Percentiles rank a stretch among this genome's conserved stretches.
These are phyloP conservation scores for Globisporangium canariense DNA, from an alignment of 352 stramenopile genomes.

Conservation along the genomic window DNA sequence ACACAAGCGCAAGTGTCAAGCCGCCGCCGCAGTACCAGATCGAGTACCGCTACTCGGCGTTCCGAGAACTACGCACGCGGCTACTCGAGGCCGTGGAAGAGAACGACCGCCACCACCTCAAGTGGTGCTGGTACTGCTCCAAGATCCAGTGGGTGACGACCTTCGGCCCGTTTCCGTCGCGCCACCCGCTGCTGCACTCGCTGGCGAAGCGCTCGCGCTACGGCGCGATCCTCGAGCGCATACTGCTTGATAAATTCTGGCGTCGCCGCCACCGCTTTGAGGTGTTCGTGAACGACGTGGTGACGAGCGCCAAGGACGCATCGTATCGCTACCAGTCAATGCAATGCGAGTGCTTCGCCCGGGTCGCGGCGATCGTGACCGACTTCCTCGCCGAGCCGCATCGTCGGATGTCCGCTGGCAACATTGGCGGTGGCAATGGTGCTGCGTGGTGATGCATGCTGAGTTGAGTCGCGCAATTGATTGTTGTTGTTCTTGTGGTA, in stretches of 20 bases:
- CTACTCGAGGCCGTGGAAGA: constrained; percentile 26
- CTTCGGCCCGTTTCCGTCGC: constrained; percentile 43
- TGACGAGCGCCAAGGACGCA: constrained; percentile 41
- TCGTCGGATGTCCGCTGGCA: constrained; percentile 1
- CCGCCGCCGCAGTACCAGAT: constrained; percentile 31
- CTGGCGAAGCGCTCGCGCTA: constrained; percentile 19
- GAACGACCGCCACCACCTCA: constrained; percentile 32
- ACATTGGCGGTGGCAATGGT: background rate
- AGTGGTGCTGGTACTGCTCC: constrained; percentile 60
- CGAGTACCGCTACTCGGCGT: constrained; percentile 51
- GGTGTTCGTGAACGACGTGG: constrained; percentile 42
- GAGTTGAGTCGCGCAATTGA: background rate
- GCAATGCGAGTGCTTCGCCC: constrained; percentile 45
- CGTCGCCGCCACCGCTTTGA: constrained; percentile 30
- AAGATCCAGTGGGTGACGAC: constrained; percentile 37
- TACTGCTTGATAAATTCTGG: constrained; percentile 18
- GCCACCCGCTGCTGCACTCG: constrained; percentile 21
- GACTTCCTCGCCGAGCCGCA: constrained; percentile 49
- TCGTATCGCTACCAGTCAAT: constrained; percentile 43
- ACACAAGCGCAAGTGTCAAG: background rate
- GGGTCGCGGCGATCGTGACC: constrained; percentile 43
- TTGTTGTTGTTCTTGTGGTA: background rate
- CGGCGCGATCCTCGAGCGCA: constrained; percentile 5
- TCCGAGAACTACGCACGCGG: constrained; percentile 37
- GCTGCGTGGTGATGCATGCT: background rate